Conservation (phyloP, 225 moss, liverwort and hornwort species). For the Neckera pumila region DNA sequence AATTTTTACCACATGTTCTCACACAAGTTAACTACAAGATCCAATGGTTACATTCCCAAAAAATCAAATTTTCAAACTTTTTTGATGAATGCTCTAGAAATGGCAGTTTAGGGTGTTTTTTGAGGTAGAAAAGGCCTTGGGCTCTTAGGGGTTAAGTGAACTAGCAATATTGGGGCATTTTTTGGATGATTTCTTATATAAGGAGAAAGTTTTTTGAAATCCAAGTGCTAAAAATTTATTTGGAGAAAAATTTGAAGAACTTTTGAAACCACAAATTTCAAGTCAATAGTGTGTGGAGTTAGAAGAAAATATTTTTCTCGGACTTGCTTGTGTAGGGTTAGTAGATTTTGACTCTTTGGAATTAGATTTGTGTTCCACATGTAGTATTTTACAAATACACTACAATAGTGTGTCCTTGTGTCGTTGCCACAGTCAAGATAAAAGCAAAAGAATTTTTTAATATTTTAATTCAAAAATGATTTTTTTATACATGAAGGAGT, state of each 20-base stretch:
- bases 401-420: too few species aligned
- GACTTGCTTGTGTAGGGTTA: not conserved
- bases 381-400: not conserved
- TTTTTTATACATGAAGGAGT: too few species aligned
- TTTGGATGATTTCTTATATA: not conserved
- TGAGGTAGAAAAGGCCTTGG: too few species aligned
- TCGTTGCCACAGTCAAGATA: too few species aligned
- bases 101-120: too few species aligned
- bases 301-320: not conserved
- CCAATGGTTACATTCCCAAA: too few species aligned
- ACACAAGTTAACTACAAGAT: too few species aligned
- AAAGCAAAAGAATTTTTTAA: too few species aligned
- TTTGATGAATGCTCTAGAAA: too few species aligned
- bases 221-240: accelerated
- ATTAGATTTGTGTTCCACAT: not conserved
- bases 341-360: not conserved
- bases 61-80: too few species aligned
- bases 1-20: too few species aligned
- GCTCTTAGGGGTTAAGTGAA: not conserved
- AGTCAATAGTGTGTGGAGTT: not conserved
- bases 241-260: not conserved
- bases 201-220: not conserved
- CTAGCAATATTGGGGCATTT: accelerated
- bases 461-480: too few species aligned
- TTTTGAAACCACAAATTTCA: not conserved